phyloP scores from a whole-genome alignment of 2,329 filamentous ascomycete genomes.

The Colletotrichum nymphaeae region DNA sequence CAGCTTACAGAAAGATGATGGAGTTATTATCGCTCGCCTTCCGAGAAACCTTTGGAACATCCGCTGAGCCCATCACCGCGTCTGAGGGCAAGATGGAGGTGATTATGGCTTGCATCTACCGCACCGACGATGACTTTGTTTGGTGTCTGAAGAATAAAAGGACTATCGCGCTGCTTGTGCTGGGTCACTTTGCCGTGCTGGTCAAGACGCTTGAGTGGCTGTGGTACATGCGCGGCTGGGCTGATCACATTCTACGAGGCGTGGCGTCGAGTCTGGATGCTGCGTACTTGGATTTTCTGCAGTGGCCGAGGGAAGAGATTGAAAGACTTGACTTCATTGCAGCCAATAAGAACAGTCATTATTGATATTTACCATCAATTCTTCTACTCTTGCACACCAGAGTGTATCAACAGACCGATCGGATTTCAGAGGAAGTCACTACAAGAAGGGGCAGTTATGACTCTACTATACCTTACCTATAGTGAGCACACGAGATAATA shows the following conservation, averaged over 20 bases:
- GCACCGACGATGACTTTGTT: slow-evolving; percentile 22
- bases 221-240: slow-evolving; percentile 39
- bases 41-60: slow-evolving; percentile 26
- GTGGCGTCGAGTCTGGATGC: slow-evolving; percentile 10
- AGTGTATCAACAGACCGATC: too few species aligned
- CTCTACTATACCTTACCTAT: too few species aligned
- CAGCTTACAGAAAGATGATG: slow-evolving; percentile 1
- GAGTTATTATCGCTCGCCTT: slow-evolving; percentile 8
- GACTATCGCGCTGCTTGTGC: slow-evolving; percentile 31
- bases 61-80: slow-evolving; percentile 4
- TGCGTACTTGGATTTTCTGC: slow-evolving; percentile 26
- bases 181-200: slow-evolving; percentile 35
- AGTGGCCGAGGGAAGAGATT: slow-evolving; percentile 40
- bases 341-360: background rate
- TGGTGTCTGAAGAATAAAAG: slow-evolving; percentile 26
- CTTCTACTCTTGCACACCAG: too few species aligned
- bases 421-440: too few species aligned
- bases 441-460: too few species aligned
- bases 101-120: slow-evolving; percentile 35
- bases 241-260: slow-evolving; percentile 22
- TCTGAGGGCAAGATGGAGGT: slow-evolving; percentile 25
- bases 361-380: too few species aligned
- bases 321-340: slow-evolving; percentile 21
- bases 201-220: slow-evolving; percentile 31
- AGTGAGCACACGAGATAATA: too few species aligned